Evolutionary conservation across 371 early-diverging fungal species (phyloP).

Genomic region (Lichtheimia corymbifera): DNA sequence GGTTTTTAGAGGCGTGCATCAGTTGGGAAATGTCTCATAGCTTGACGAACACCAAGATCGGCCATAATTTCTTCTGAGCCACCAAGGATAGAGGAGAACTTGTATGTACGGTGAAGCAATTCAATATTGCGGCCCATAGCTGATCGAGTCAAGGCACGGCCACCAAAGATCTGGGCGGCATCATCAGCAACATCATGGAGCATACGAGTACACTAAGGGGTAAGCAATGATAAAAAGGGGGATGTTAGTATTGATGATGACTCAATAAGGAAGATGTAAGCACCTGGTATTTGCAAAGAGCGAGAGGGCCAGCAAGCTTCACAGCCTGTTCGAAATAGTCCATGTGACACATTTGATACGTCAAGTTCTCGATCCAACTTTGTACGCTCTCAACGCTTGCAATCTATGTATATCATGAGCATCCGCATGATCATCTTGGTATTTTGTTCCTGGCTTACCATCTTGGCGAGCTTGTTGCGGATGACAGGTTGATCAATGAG

Average conservation of each 20-base stretch:
- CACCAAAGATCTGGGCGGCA: conserved; percentile 62
- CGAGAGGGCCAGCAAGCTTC: conserved; percentile 59
- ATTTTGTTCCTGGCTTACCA: conserved; percentile 49
- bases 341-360: conserved; percentile 60
- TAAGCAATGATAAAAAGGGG: not conserved
- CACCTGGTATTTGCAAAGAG: conserved; percentile 46
- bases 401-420: conserved; percentile 35
- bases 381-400: conserved; percentile 52
- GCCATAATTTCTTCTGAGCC: conserved; percentile 73
- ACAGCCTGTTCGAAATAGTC: conserved; percentile 45
- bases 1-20: conserved; percentile 22
- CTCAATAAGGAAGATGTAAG: no score
- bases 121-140: conserved; percentile 55
- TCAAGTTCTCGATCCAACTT: conserved; percentile 54
- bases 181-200: conserved; percentile 49
- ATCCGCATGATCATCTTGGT: conserved; percentile 1
- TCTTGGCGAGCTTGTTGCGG: conserved; percentile 65
- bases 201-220: conserved; percentile 42
- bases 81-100: conserved; percentile 73
- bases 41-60: conserved; percentile 34
- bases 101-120: conserved; percentile 43
- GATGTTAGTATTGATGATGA: no score
- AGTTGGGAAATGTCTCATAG: conserved; percentile 27
- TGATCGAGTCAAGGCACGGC: conserved; percentile 55
- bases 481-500: conserved; percentile 68